These are phyloP conservation scores for Monosporozyma solicola DNA, from an alignment of 805 yeast species.

Conservation along the genomic window DNA sequence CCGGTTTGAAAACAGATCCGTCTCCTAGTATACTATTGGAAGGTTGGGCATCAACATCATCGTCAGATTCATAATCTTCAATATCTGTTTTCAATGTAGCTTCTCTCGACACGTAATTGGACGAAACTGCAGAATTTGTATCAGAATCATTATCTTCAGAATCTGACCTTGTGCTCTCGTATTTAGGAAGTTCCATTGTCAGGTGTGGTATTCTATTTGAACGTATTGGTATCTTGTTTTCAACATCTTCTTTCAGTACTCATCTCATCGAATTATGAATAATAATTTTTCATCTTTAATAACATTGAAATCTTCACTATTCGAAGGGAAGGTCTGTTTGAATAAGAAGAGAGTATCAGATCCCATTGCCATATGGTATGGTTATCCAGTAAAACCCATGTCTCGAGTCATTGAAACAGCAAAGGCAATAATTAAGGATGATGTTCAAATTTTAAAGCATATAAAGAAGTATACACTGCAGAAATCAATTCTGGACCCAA, in stretches of 20 bases:
- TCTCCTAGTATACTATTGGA: background rate
- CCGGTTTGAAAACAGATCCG: slow-evolving; percentile 6
- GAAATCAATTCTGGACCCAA: background rate
- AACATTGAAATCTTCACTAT: background rate
- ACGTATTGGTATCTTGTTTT: background rate
- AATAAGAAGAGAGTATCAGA: background rate
- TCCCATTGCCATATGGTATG: background rate
- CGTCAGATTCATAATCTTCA: slow-evolving; percentile 13
- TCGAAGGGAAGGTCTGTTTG: background rate
- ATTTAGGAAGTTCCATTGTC: slow-evolving; percentile 3
- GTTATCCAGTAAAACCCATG: background rate
- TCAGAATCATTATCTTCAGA: slow-evolving; percentile 7
- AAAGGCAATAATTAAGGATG: background rate
- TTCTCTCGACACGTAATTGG: slow-evolving; percentile 9
- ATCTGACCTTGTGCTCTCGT: slow-evolving; percentile 3
- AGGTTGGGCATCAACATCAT: slow-evolving; percentile 2
- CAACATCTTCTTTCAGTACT: background rate
- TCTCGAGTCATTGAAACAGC: background rate
- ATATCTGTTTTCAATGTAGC: slow-evolving; percentile 4
- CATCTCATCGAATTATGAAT: background rate
- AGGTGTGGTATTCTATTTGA: background rate
- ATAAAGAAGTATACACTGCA: background rate
- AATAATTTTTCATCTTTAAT: background rate
- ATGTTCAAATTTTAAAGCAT: background rate
- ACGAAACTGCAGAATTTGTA: slow-evolving; percentile 1